phyloP scores from a whole-genome alignment of 495 filamentous ascomycete species.

The Penicillium lividum region DNA sequence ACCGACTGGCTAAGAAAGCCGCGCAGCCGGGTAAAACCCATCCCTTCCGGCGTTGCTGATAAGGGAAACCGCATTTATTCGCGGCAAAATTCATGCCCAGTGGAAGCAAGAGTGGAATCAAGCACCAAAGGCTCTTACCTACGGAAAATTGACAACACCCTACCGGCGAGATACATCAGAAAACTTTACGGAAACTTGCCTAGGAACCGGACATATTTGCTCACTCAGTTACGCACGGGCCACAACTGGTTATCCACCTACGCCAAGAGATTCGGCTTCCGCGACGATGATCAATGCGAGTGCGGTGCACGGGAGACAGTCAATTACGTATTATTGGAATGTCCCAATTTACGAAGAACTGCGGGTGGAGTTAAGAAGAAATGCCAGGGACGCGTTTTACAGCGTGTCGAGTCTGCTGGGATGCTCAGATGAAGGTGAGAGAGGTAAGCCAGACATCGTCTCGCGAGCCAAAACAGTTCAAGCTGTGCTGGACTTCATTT shows the following conservation, averaged over 20 bases:
- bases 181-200: slow-evolving; percentile 18
- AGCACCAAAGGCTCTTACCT: slow-evolving; percentile 15
- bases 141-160: slow-evolving; percentile 14
- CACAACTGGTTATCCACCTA: slow-evolving; percentile 22
- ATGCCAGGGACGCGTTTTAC: slow-evolving; percentile 27
- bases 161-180: slow-evolving; percentile 21
- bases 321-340: slow-evolving; percentile 22
- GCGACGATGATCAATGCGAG: slow-evolving; percentile 22
- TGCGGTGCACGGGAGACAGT: slow-evolving; percentile 25
- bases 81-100: slow-evolving; percentile 6
- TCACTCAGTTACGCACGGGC: slow-evolving; percentile 25
- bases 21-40: slow-evolving; percentile 18
- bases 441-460: slow-evolving; percentile 25
- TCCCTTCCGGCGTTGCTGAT: slow-evolving; percentile 19
- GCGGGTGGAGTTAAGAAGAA: slow-evolving; percentile 18
- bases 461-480: slow-evolving; percentile 25
- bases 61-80: slow-evolving; percentile 14
- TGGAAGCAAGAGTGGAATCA: slow-evolving; percentile 22
- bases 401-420: slow-evolving; percentile 29
- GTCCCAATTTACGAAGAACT: slow-evolving; percentile 11
- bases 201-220: slow-evolving; percentile 18
- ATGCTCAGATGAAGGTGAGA: slow-evolving; percentile 27
- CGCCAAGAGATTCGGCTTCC: slow-evolving; percentile 10
- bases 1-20: slow-evolving; percentile 13
- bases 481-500: slow-evolving; percentile 31